Evolutionary conservation across 306 rosid genomes (phyloP).

Genomic region (Chamaecrista fasciculata): DNA sequence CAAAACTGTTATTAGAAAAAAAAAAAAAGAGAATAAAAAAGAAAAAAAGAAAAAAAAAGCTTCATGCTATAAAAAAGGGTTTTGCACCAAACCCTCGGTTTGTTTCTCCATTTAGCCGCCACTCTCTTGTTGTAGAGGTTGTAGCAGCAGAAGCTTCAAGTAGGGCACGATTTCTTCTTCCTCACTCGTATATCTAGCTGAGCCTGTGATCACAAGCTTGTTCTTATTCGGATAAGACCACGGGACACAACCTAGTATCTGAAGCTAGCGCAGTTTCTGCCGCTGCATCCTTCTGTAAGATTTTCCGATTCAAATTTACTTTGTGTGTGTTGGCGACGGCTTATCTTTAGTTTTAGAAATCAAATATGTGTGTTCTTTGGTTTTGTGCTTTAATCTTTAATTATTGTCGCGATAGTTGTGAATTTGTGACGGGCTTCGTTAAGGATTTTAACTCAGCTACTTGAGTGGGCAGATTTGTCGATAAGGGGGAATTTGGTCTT

Average conservation of each 20-base stretch:
- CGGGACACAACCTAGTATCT: neutral
- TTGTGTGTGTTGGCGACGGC: neutral
- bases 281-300: neutral
- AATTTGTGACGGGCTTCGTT: neutral
- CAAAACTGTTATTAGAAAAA: neutral
- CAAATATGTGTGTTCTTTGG: neutral
- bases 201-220: neutral
- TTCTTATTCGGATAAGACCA: neutral
- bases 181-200: neutral
- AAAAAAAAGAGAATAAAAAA: neutral
- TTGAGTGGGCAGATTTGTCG: neutral
- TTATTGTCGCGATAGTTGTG: neutral
- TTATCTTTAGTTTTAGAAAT: neutral
- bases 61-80: neutral
- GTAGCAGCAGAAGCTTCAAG: neutral
- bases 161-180: neutral
- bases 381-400: neutral
- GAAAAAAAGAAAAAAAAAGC: neutral
- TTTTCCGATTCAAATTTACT: neutral
- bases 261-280: neutral
- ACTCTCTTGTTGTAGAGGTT: neutral
- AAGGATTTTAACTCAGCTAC: neutral
- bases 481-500: neutral
- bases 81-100: neutral
- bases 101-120: neutral